phyloP scores from a whole-genome alignment of 768 basidiomycete species.

The Xerocomus brunneocitrinus region DNA sequence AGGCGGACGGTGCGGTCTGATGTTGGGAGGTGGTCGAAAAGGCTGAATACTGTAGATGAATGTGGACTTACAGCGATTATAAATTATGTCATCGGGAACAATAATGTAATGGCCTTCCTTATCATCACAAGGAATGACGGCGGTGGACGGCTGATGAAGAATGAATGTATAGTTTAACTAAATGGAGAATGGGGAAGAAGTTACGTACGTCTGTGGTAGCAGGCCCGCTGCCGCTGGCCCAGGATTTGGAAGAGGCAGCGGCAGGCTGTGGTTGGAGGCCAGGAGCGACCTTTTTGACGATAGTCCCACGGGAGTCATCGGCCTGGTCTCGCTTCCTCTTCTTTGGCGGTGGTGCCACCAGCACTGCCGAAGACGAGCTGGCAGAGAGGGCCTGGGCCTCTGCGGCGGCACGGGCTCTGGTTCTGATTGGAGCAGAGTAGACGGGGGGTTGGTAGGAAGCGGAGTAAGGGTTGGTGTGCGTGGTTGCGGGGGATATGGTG shows the following conservation, averaged over 20 bases:
- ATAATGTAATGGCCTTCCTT: constrained; percentile 99
- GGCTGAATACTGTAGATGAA: not conserved
- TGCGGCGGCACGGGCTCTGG: constrained; percentile 80
- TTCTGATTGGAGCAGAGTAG: constrained; percentile 73
- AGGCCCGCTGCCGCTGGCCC: constrained; percentile 62
- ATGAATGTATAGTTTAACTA: constrained; percentile 18
- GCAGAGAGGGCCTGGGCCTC: constrained; percentile 77
- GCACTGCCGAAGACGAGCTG: constrained; percentile 55
- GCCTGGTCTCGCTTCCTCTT: constrained; percentile 77
- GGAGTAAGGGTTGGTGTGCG: constrained; percentile 67
- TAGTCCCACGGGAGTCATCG: constrained; percentile 67
- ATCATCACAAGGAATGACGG: constrained; percentile 80
- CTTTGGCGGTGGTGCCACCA: constrained; percentile 71
- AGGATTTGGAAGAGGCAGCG: constrained; percentile 53
- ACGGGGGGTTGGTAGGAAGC: constrained; percentile 76
- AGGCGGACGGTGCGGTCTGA: constrained; percentile 88
- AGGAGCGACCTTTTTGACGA: constrained; percentile 56
- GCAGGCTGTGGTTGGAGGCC: constrained; percentile 48
- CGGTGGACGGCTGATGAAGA: constrained; percentile 55
- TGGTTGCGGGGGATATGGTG: constrained; percentile 71
- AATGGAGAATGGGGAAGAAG: constrained; percentile 7
- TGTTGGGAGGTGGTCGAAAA: constrained; percentile 15
- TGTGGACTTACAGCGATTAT: constrained; percentile 65
- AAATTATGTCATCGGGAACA: constrained; percentile 83
- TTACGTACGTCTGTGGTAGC: constrained; percentile 63